Percentiles rank a stretch among this genome's conserved stretches.
Evolutionary conservation across 192 early-diverging fungal genomes (phyloP).

Genomic region (Geranomyces variabilis): DNA sequence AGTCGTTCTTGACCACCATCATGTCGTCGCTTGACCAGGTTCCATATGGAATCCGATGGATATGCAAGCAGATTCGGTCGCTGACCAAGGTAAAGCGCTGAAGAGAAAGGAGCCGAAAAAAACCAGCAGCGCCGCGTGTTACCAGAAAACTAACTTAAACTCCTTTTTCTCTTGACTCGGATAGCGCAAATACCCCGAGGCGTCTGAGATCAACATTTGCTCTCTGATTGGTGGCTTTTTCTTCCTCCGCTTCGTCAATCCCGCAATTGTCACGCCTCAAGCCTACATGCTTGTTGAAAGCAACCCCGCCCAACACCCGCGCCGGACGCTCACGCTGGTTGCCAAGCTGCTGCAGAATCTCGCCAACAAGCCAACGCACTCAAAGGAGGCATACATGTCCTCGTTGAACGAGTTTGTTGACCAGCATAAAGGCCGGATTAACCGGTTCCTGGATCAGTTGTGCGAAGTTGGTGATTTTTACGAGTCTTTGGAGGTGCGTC

Average conservation of each 20-base stretch:
- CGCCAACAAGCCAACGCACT: constrained; percentile 89
- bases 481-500: constrained; percentile 76
- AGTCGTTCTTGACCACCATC: constrained; percentile 84
- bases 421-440: constrained; percentile 80
- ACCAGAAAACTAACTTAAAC: too few relatives aligned
- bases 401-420: constrained; percentile 89
- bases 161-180: too few relatives aligned
- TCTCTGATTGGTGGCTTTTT: constrained; percentile 98
- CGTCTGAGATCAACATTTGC: constrained; percentile 84
- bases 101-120: not conserved
- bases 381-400: constrained; percentile 92
- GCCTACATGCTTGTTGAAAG: constrained; percentile 91
- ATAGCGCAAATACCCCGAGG: constrained; percentile 85
- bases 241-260: constrained; percentile 94
- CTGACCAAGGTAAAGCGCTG: constrained; percentile 66
- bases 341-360: constrained; percentile 96
- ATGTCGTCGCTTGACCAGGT: constrained; percentile 79
- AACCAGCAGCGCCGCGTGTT: too few relatives aligned
- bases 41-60: constrained; percentile 97
- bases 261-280: constrained; percentile 95
- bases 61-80: constrained; percentile 95
- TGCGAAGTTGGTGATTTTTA: constrained; percentile 96
- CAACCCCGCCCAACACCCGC: constrained; percentile 75
- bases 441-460: constrained; percentile 86
- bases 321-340: constrained; percentile 88